phyloP scores from a whole-genome alignment of 164 flowering plant genomes.

The Akebia trifoliata region DNA sequence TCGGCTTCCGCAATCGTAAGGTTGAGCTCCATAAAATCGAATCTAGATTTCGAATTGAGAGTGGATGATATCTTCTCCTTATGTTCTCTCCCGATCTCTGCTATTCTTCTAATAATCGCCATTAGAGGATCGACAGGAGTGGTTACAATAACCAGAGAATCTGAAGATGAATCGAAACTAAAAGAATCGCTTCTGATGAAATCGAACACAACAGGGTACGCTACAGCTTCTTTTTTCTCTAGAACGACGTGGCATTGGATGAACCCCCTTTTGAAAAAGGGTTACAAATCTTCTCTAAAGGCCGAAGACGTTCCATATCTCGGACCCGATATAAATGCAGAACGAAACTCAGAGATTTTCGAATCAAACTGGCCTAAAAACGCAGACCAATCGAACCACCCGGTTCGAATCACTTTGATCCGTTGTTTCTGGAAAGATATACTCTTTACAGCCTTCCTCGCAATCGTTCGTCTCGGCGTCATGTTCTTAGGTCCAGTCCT shows the following conservation, averaged over 20 bases:
- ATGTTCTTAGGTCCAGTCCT: constrained; percentile 82
- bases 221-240: constrained; percentile 61
- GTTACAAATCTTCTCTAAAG: constrained; percentile 60
- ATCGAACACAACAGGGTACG: constrained; percentile 40
- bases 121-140: constrained; percentile 71
- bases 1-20: constrained; percentile 43
- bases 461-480: constrained; percentile 59
- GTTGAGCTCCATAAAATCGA: constrained; percentile 18
- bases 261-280: constrained; percentile 73
- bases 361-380: constrained; percentile 70
- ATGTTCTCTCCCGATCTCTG: constrained; percentile 38
- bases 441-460: constrained; percentile 62
- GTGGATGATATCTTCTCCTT: constrained; percentile 50
- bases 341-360: constrained; percentile 50
- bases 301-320: constrained; percentile 68
- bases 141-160: constrained; percentile 21
- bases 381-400: constrained; percentile 51
- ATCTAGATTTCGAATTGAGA: constrained; percentile 21
- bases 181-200: constrained; percentile 35
- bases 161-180: constrained; percentile 24
- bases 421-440: constrained; percentile 84
- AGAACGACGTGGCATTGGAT: constrained; percentile 78
- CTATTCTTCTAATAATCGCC: constrained; percentile 38
- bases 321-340: constrained; percentile 70
- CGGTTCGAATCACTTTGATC: constrained; percentile 59